These are phyloP conservation scores for Craspedostauros australis DNA, from an alignment of 108 stramenopile genomes.

Conservation along the genomic window DNA sequence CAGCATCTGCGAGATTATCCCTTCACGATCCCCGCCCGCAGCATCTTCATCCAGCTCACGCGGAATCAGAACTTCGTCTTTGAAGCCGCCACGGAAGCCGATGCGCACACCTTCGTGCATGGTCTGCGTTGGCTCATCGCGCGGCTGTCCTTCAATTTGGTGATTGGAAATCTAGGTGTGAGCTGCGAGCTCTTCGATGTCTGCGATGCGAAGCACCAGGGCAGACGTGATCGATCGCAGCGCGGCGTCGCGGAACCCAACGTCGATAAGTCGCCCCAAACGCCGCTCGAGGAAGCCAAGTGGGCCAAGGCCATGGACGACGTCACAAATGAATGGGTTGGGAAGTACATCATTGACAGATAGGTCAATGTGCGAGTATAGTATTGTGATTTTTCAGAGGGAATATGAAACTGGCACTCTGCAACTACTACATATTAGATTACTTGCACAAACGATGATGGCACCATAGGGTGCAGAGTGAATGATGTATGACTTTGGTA, in stretches of 20 bases:
- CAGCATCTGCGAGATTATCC: conserved; percentile 33
- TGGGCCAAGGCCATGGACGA: conserved; percentile 29
- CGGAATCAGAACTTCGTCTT: conserved; percentile 23
- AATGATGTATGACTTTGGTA: no score
- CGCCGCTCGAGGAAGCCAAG: not conserved
- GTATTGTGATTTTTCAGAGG: no score
- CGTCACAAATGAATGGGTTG: conserved; percentile 31
- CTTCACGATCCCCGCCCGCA: conserved; percentile 30
- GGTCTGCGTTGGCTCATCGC: conserved; percentile 48
- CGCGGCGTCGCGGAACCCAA: not conserved
- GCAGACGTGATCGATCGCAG: not conserved
- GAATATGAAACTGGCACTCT: no score
- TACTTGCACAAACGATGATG: no score
- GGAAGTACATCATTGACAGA: conserved; percentile 21
- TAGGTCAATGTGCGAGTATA: no score
- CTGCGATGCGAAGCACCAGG: not conserved
- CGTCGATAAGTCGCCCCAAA: not conserved
- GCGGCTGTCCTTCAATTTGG: conserved; percentile 43
- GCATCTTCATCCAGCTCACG: conserved; percentile 20
- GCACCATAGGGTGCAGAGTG: no score
- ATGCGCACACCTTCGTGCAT: conserved; percentile 33
- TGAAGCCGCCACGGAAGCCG: conserved; percentile 28
- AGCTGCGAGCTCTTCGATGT: conserved; percentile 36
- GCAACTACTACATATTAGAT: no score
- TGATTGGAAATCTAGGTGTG: conserved; percentile 37